Base-by-base conservation (phyloP, 306 rosid genomes). In the Luffa aegyptiaca region DNA sequence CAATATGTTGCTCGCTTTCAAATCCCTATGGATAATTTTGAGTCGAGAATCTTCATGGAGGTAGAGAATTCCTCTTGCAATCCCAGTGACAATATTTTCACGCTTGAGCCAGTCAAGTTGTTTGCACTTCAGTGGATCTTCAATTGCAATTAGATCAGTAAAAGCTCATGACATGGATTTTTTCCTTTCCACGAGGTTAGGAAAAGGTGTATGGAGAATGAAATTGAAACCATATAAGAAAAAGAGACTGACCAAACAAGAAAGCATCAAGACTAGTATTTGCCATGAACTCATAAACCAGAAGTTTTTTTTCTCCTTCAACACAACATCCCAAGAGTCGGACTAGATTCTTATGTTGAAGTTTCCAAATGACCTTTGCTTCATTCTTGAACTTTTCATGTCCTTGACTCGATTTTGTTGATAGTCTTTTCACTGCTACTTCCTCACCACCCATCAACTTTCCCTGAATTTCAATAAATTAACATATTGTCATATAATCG, bases 271-370 rank as follows among this genome's bases (percentile, higher is more conserved):
- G 90, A 70, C 92, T 89, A 56, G 56, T 78, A 61, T 89, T 87
- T 0, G 83, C 81, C 78, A 88, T 82, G 73, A 83, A 88, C 82
- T 88, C 93, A 69, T 88, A 90, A 3, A 90, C 33, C 9, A 88
- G 79, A 42, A 90, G 69, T 59, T 79, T 85, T 82, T 86, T 90
- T 11, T 39, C 62, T 85, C 80, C 70, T 63, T 89, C 84, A 62
- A 89, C 69, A 80, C 90, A 75, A 44, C 85, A 90, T 61, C 93
- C 90, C 42, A 85, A 79, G 5, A 90, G 87, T 51, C 79, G 76
- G 9, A 85, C 93, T 51, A 90, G 74, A 85, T 90, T 90, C 10
- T 83, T 75, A 55, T 84, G 92, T 3, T 85, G 85, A 42, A 89
- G 90, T 75, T 82, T 89, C 58, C 86, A 87, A 35, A 85, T 81